Base-by-base conservation (phyloP, 139 green algal genomes). In the Chlamydomonas incerta region DNA sequence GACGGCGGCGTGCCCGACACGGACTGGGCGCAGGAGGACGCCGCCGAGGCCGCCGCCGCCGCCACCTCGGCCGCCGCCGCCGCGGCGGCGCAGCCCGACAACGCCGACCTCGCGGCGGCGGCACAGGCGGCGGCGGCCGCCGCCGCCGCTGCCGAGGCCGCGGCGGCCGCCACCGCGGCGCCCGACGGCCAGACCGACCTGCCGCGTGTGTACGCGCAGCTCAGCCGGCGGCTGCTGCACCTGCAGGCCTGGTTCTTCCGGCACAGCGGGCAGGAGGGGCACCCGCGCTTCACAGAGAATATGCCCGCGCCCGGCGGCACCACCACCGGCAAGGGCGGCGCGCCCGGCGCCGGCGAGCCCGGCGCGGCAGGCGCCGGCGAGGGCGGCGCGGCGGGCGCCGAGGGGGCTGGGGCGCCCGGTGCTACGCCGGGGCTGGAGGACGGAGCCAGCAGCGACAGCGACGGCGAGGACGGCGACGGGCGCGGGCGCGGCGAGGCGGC, bases 281-380 rank as follows among this genome's bases (percentile, higher is more conserved):
- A 83, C 26, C 75, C 75, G 60, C 60, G 75, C 11, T 83, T 83
- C 75, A 72, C 62, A 29, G 75, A 83, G 75, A 83, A 72, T 3
- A 83, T 83, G 75, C 75, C 75, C 28, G 60, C 75, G 35, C 75
- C 75, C 10, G 75, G 75, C 28, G 75, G 37, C 23, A 28, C 31
- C 11, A 57, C 75, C 13, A 21, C 63, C 26, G 63, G 14, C n/a
- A 70, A 70, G 63, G 29, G 65, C 65, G 46, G 65, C 77, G 50
- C 15, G 34, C 35, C 46, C 14, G 77, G n/a, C 9, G 77, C 46
- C 5, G 77, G 31, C 41, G 77, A 21, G 23, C 37, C 52, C 11
- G 63, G 26, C 26, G 77, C 31, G 9, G 65, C 77, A n/a, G 33
- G 20, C n/a, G 77, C 31, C 21, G 77, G 11, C 2, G 65, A 35